Evolutionary conservation across 805 yeast species (phyloP), one percentile per base, ranked within the genome.

Genomic region (Kluyveromyces aestuarii): DNA sequence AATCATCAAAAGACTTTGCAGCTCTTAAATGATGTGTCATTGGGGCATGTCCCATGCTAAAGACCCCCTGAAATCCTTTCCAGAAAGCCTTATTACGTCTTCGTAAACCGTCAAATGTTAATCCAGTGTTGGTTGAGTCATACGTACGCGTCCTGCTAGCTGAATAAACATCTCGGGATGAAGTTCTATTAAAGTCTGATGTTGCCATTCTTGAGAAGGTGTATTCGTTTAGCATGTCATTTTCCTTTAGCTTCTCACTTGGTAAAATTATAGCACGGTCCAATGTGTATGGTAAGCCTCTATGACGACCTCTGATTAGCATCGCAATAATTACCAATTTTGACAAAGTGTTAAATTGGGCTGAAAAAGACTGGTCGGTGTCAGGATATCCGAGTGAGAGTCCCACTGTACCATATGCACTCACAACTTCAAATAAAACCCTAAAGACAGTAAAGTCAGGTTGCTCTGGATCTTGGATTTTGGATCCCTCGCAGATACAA

Each of bases 371-470:
- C 8, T 88, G 72, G 52, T 76, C 71, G 2, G 77, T 70, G 42
- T 69, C 70, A 0, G 95, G 86, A 55, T 81, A 89, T 0, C 99
- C 99, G 48, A 89, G 66, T 5, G 96, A 86, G 52, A 93, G 67
- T 0, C 99, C 99, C 44, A 91, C 98, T 0, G 96, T 90, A 64
- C 98, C 97, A 67, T 93, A 95, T 0, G 98, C 98, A 55, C 95
- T 84, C 6, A 88, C 86, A 51, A 89, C 81, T 61, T 93, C 99
- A 67, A 91, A 93, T 58, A 93, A 68, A 2, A 87, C 72, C 5
- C 77, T 71, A 64, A 91, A 91, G 17, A 87, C 77, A 8, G 80
- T 73, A 59, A 89, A 87, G 7, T 74, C 63, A 11, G 73, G 73
- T 16, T 62, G 52, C 13, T 72, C 70, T 6, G 68, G 60, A 46